Evolutionary conservation across 2,329 filamentous ascomycete species (phyloP), one percentile per base, ranked within the genome.

Genomic region (Didymella keratinophila): DNA sequence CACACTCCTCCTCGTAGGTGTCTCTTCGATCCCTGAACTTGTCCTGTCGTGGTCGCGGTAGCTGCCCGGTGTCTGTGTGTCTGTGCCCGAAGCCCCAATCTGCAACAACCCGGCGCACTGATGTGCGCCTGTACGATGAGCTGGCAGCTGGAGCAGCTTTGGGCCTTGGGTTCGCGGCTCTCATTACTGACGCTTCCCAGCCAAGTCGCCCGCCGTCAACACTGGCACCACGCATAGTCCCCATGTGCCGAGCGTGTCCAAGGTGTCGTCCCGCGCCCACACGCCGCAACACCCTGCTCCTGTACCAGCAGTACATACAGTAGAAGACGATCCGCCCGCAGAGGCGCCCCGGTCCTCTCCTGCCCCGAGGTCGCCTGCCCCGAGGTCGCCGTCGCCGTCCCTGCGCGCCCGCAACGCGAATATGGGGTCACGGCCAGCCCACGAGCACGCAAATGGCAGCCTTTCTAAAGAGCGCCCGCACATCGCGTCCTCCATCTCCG

Each of bases 1-100:
- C 71, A 73, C 67, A 72, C 53, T 63, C 72, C 83, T 66, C 83
- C 84, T 76, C 82, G 86, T 89, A 87, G 75, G 87, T 88, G 65
- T 63, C 44, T 21, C 37, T 21, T 12, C 9, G 3, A 9, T 14
- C 10, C n/a, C 16, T 39, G 9, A 8, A 9, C 36, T 36, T 14
- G 14, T 36, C n/a, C 5, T 20, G 6, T 39, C 6, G 28, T 12
- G 28, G 28, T 30, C 10, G n/a, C 36, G 16, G 36, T 20, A 20
- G 36, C 36, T 37, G 51, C 23, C 34, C 37, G 49, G 32, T 9
- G 9, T 34, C 10, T 30, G 28, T 34, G 25, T 14, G 21, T 27
- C 34, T 34, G 32, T n/a, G 27, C 20, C 21, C 7, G 21, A 32
- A 44, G 54, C 47, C 55, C 70, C 72, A 71, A 74, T 73, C 49